Percentiles rank a stretch among this genome's conserved stretches.
phyloP scores from a whole-genome alignment of 208 protist genomes.

The Acanthamoeba castellanii region DNA sequence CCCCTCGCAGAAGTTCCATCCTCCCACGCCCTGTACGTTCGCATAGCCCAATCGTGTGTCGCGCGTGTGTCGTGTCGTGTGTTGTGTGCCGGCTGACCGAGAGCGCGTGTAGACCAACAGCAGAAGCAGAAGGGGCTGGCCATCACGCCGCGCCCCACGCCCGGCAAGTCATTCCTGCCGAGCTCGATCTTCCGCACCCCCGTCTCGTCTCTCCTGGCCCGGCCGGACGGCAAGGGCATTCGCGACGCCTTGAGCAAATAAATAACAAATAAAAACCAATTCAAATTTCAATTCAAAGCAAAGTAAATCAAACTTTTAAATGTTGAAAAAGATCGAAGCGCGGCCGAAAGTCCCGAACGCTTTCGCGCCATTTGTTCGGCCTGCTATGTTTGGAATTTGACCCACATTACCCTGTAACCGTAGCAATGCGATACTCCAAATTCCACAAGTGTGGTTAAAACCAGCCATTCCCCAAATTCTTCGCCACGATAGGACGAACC shows the following conservation, averaged over 20 bases:
- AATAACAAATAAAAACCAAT: no score
- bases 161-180: neutral
- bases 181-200: neutral
- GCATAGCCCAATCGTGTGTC: neutral
- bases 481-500: no score
- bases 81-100: neutral
- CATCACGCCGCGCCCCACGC: conserved; percentile 3
- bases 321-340: no score
- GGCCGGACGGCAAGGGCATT: neutral
- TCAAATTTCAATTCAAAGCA: no score
- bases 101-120: neutral
- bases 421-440: no score
- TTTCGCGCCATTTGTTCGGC: no score
- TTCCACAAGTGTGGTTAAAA: no score
- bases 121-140: neutral
- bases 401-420: no score
- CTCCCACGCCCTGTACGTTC: neutral
- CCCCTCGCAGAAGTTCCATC: neutral
- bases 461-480: no score
- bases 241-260: neutral
- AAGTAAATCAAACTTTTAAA: no score
- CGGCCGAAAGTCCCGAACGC: no score
- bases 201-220: neutral
- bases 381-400: no score
- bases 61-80: neutral